phyloP scores from a whole-genome alignment of 148 eudicot genomes.

The Silene latifolia region DNA sequence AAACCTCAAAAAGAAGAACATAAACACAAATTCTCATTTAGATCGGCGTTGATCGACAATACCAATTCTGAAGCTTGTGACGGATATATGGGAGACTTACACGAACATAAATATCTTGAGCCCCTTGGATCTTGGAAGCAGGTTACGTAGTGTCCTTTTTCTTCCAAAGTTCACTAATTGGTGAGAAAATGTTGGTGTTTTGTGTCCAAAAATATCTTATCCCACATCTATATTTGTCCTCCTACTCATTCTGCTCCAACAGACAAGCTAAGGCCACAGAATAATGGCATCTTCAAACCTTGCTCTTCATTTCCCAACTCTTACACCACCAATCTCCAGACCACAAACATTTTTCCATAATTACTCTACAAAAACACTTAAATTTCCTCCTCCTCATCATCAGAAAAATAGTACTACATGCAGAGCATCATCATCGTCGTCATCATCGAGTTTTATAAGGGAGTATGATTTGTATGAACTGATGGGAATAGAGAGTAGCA shows the following conservation, averaged over 20 bases:
- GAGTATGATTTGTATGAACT: conserved; percentile 85
- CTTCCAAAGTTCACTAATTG: background rate
- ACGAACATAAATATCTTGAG: too few species aligned
- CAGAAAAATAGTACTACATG: conserved; percentile 11
- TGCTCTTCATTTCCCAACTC: conserved; percentile 22
- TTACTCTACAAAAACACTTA: background rate
- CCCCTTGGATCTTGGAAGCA: too few species aligned
- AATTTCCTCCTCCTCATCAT: background rate
- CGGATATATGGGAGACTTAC: too few species aligned
- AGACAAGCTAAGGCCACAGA: too few species aligned
- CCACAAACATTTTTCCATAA: background rate
- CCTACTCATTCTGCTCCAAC: too few species aligned
- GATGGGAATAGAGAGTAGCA: conserved; percentile 67
- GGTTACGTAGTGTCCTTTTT: too few species aligned
- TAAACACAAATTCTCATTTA: too few species aligned
- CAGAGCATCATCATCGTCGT: conserved; percentile 34
- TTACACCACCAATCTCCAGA: conserved; percentile 2
- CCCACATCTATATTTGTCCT: background rate
- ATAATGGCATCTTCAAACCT: conserved; percentile 15
- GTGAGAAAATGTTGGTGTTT: background rate
- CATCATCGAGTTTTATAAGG: conserved; percentile 24
- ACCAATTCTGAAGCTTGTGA: too few species aligned
- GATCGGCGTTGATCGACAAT: too few species aligned
- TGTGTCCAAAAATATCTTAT: conserved; percentile 16
- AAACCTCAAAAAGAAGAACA: too few species aligned